Percentiles rank a stretch among this genome's conserved stretches.
Evolutionary conservation across 2,329 filamentous ascomycete genomes (phyloP).

Genomic region (Aspergillus viridinutans): DNA sequence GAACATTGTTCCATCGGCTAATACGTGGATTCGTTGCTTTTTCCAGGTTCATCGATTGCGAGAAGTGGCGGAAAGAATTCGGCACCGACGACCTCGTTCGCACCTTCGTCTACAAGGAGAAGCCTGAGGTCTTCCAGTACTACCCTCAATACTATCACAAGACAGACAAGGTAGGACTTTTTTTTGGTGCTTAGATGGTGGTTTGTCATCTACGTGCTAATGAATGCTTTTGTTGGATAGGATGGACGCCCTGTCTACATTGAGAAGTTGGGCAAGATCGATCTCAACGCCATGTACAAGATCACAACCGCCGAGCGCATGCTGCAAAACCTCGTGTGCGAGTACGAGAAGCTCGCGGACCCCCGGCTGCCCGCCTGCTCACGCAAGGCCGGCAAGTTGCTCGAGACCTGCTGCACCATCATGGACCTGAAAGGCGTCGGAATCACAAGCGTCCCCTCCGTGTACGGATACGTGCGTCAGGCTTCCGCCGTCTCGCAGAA

Average conservation of each 20-base stretch:
- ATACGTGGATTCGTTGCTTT: background rate
- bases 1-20: background rate
- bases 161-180: slow-evolving; percentile 47
- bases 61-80: slow-evolving; percentile 86
- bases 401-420: slow-evolving; percentile 97
- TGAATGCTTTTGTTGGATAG: slow-evolving; percentile 42
- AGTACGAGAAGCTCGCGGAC: slow-evolving; percentile 95
- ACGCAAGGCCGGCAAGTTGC: slow-evolving; percentile 79
- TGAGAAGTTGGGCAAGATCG: slow-evolving; percentile 90
- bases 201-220: slow-evolving; percentile 1
- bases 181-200: background rate
- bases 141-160: slow-evolving; percentile 99
- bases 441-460: slow-evolving; percentile 71
- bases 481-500: slow-evolving; percentile 91
- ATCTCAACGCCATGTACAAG: slow-evolving; percentile 84
- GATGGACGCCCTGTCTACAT: slow-evolving; percentile 97
- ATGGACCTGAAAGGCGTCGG: slow-evolving; percentile 97
- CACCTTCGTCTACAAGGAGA: slow-evolving; percentile 84
- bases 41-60: slow-evolving; percentile 78
- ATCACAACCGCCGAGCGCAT: slow-evolving; percentile 91
- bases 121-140: slow-evolving; percentile 76
- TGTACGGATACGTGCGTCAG: slow-evolving; percentile 82
- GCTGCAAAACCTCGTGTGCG: slow-evolving; percentile 91
- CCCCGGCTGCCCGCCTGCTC: slow-evolving; percentile 92
- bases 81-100: slow-evolving; percentile 76